Base-by-base conservation (phyloP, 495 filamentous ascomycete genomes). In the Podospora comata region DNA sequence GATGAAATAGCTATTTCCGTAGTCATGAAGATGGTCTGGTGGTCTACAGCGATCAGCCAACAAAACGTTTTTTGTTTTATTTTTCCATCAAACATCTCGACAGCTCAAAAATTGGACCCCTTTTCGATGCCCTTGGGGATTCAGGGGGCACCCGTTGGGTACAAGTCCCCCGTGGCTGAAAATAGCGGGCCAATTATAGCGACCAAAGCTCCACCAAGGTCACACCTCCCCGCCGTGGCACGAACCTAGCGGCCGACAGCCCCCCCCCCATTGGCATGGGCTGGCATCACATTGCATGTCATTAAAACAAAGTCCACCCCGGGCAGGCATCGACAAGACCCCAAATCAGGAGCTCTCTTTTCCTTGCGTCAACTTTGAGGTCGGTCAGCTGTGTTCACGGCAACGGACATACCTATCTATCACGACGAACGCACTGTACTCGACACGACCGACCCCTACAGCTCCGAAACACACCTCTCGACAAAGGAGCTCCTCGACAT, bases 401-500 rank as follows among this genome's bases (percentile, higher is more conserved):
- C 39, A 18, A 48, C 39, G 39, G 39, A 16, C 39, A 16, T 48
- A 48, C 39, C 39, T 48, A 11, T 11, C 39, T 5, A 13, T 11
- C 39, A 16, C 39, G 39, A 48, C 23, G 2, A 48, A 48, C 39
- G 13, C 15, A 48, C 13, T 48, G 5, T 48, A 18, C 9, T 48
- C 39, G 39, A 48, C 39, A 0, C 39, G 7, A 48, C 15, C 30
- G 4, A 23, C 7, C 4, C 39, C 55, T 58, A 58, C 13, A 58
- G 55, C 55, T 48, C 39, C 2, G 0, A 48, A 4, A 9, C 9
- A 23, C 55, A 58, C 55, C 55, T 48, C 70, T 69, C 74, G 72
- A 74, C 67, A 74, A n/a, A 15, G n/a, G 56, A 54, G 48, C 30
- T 60, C 32, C 67, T 68, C 73, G 72, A 73, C 65, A 73, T 74